Conservation (phyloP, 2,329 filamentous ascomycete genomes). For the Hypoxylon sp. region DNA sequence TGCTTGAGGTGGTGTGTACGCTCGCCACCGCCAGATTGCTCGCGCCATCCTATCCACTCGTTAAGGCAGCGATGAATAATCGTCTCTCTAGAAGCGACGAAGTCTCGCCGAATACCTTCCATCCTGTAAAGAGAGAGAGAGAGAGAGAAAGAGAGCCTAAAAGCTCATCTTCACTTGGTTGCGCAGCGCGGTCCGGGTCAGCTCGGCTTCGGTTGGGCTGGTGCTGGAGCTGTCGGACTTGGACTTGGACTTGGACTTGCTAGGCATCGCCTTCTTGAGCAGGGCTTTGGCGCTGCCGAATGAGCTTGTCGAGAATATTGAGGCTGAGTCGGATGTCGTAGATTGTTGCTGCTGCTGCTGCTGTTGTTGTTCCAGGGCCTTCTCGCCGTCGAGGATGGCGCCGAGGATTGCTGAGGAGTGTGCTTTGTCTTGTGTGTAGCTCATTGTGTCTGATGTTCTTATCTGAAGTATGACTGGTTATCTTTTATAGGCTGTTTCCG, state of each 20-base stretch:
- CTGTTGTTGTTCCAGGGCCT: conserved; percentile 22
- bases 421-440: conserved; percentile 42
- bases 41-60: background rate
- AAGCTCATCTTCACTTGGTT: conserved; percentile 41
- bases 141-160: too few relatives aligned
- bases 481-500: conserved; percentile 1
- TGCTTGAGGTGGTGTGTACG: background rate
- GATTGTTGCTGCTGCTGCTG: conserved; percentile 14
- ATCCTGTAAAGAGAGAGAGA: background rate
- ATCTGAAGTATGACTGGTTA: background rate
- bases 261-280: conserved; percentile 37
- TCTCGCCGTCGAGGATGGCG: conserved; percentile 34
- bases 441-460: conserved; percentile 29
- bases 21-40: background rate
- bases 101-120: background rate
- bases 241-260: conserved; percentile 24
- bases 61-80: conserved; percentile 1
- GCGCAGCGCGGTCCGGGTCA: conserved; percentile 28
- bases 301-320: conserved; percentile 42
- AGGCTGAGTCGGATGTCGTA: conserved; percentile 42
- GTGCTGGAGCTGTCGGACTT: conserved; percentile 2
- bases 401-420: conserved; percentile 34
- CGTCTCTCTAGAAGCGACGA: background rate
- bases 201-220: conserved; percentile 25
- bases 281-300: conserved; percentile 42